Conservation (phyloP, 169 alveolate species). For the Plasmodium ovale region DNA sequence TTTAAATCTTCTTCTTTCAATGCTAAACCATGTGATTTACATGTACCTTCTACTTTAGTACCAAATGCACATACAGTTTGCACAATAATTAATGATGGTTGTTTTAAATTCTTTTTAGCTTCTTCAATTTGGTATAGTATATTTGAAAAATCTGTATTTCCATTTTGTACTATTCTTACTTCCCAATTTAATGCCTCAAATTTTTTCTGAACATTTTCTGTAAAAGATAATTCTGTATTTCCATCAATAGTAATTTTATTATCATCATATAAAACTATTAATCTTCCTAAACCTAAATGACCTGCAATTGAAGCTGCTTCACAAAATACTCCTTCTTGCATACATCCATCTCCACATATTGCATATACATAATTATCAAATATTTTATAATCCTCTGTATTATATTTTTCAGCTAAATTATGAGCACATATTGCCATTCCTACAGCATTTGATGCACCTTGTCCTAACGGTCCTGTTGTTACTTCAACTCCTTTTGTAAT, state of each 20-base stretch:
- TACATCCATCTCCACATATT: slow-evolving; percentile 90
- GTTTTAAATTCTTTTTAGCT: slow-evolving; percentile 83
- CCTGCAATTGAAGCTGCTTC: slow-evolving; percentile 90
- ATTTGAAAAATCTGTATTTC: slow-evolving; percentile 58
- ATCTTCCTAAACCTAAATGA: slow-evolving; percentile 82
- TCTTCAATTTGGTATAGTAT: slow-evolving; percentile 76
- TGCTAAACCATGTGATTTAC: slow-evolving; percentile 89
- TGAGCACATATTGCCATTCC: slow-evolving; percentile 88
- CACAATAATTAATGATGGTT: slow-evolving; percentile 84
- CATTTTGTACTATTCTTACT: slow-evolving; percentile 76
- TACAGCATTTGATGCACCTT: slow-evolving; percentile 87
- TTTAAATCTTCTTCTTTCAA: slow-evolving; percentile 85
- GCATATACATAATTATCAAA: slow-evolving; percentile 84
- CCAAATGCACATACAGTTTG: slow-evolving; percentile 86
- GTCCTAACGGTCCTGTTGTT: slow-evolving; percentile 89
- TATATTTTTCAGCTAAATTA: slow-evolving; percentile 85
- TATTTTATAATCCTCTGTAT: slow-evolving; percentile 79
- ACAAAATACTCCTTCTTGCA: slow-evolving; percentile 86
- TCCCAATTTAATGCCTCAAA: slow-evolving; percentile 84
- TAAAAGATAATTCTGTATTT: slow-evolving; percentile 80
- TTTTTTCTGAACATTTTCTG: slow-evolving; percentile 81
- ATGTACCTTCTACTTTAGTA: slow-evolving; percentile 84
- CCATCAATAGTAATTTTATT: slow-evolving; percentile 88
- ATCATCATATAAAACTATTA: slow-evolving; percentile 85
- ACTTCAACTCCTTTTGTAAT: slow-evolving; percentile 84